These are phyloP conservation scores for Penicillium turbatum DNA, from an alignment of 495 filamentous ascomycete genomes.

Conservation along the genomic window DNA sequence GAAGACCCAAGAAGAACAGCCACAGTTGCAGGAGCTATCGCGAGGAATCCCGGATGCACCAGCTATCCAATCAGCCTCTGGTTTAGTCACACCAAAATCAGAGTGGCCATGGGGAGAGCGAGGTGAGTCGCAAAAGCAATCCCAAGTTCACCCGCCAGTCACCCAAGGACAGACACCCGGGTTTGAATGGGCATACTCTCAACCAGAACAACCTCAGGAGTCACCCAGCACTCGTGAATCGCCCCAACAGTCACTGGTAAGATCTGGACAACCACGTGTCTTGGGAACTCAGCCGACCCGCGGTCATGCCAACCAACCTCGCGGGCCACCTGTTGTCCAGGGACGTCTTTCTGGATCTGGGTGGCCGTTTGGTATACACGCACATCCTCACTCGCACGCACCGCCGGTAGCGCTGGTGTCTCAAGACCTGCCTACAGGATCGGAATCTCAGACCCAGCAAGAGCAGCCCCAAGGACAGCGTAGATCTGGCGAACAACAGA, in stretches of 20 bases:
- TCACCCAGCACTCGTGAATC: not conserved
- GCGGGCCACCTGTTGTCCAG: slow-evolving; percentile 2
- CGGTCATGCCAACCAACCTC: not conserved
- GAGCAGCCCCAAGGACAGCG: not conserved
- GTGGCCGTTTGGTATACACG: not conserved
- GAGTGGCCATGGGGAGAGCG: slow-evolving; percentile 8
- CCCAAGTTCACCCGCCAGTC: not conserved
- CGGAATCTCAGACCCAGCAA: not conserved
- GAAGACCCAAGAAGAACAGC: not conserved
- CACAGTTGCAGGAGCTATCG: not conserved
- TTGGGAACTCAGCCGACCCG: not conserved
- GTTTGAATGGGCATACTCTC: slow-evolving; percentile 2
- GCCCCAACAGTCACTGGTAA: not conserved
- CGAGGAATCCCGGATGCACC: not conserved
- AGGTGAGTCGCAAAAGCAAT: not conserved
- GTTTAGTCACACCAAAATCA: not conserved
- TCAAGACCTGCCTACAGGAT: not conserved
- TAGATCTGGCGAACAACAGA: not conserved
- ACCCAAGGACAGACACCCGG: not conserved
- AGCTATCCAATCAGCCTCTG: not conserved
- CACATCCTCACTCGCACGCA: slow-evolving; percentile 7
- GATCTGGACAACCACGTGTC: not conserved
- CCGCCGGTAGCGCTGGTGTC: slow-evolving; percentile 2
- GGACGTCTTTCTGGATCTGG: slow-evolving; percentile 6
- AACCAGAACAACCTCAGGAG: not conserved